Evolutionary conservation across 177 flowering plant species (phyloP).

Genomic region (Vitis hybrid): DNA sequence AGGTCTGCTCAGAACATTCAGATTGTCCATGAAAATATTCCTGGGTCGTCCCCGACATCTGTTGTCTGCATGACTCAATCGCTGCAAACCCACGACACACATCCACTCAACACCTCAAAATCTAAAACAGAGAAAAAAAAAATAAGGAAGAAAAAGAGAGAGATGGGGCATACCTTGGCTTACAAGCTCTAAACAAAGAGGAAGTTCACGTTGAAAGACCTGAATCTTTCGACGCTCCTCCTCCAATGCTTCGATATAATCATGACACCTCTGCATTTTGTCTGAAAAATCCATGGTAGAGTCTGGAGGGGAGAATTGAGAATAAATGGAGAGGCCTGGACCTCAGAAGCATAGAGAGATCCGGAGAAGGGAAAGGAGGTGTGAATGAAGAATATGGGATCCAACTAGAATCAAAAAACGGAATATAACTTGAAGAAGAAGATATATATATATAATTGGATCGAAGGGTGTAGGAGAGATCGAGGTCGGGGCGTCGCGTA

Average conservation of each 20-base stretch:
- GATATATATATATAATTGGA: background rate
- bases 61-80: constrained; percentile 66
- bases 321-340: constrained; percentile 7
- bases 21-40: constrained; percentile 38
- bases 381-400: constrained; percentile 29
- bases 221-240: constrained; percentile 67
- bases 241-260: constrained; percentile 57
- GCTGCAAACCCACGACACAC: constrained; percentile 39
- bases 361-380: constrained; percentile 13
- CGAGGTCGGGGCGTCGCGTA: constrained; percentile 56
- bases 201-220: constrained; percentile 91
- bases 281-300: constrained; percentile 17
- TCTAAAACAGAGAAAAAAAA: background rate
- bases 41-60: constrained; percentile 36
- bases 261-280: constrained; percentile 37
- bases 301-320: background rate
- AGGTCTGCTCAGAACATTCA: constrained; percentile 68
- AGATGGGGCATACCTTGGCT: constrained; percentile 55
- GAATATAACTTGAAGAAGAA: constrained; percentile 20
- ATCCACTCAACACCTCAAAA: background rate
- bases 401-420: constrained; percentile 32
- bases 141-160: constrained; percentile 1
- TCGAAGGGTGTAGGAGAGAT: constrained; percentile 15
- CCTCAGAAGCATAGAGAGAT: constrained; percentile 25
- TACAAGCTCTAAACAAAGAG: constrained; percentile 82